Evolutionary conservation across 2,329 filamentous ascomycete genomes (phyloP).

Genomic region (Nemania sp.): DNA sequence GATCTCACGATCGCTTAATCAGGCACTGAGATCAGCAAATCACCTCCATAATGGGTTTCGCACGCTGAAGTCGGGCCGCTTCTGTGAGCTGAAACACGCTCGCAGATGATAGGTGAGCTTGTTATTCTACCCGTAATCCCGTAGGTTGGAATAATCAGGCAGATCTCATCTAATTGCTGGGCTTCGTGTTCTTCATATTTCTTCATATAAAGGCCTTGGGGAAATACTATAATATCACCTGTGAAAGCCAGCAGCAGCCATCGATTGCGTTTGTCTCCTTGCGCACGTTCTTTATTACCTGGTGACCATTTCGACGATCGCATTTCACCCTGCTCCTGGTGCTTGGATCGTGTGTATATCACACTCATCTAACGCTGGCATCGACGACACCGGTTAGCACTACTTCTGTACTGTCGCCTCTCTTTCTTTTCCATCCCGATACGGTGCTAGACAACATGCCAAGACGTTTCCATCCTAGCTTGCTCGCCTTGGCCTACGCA

Average conservation of each 20-base stretch:
- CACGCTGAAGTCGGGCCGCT: not conserved
- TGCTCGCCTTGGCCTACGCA: constrained; percentile 17
- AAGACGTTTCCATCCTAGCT: not conserved
- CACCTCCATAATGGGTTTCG: constrained; percentile 2
- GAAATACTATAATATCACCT: too few species aligned
- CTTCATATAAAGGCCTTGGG: not conserved
- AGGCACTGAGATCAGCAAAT: constrained; percentile 14
- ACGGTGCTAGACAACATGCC: constrained; percentile 14
- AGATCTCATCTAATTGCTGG: not conserved
- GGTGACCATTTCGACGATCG: not conserved
- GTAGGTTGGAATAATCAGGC: not conserved
- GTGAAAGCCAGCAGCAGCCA: too few species aligned
- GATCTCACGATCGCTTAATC: not conserved
- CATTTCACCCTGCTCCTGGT: not conserved
- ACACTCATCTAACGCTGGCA: not conserved
- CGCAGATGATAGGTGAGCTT: not conserved
- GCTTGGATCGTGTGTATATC: not conserved
- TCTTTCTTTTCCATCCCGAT: too few species aligned
- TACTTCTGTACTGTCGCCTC: not conserved
- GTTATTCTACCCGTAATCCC: constrained; percentile 14
- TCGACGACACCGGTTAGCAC: not conserved
- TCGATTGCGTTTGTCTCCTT: too few species aligned
- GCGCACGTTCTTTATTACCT: not conserved
- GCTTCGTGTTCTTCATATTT: not conserved
- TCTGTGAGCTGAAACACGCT: constrained; percentile 1